Conservation (phyloP, 768 basidiomycete genomes). For the Hydnomerulius pinastri region DNA sequence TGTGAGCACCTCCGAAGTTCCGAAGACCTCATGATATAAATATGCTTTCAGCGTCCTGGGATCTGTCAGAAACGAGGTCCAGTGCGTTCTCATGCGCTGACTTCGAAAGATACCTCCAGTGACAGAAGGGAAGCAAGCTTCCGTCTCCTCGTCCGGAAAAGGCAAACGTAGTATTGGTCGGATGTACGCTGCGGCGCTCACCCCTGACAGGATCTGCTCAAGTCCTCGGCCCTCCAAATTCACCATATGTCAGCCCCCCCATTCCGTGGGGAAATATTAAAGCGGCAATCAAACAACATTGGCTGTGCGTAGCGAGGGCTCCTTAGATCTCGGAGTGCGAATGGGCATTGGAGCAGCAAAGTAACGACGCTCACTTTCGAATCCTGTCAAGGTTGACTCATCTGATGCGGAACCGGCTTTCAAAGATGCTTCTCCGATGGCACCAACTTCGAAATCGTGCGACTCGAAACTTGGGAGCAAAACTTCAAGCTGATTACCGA, state of each 20-base stretch:
- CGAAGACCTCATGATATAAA: background rate
- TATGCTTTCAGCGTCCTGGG: background rate
- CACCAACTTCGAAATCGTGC: too few species aligned
- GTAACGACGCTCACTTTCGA: too few species aligned
- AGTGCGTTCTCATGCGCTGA: background rate
- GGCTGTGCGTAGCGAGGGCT: too few species aligned
- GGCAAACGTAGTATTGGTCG: constrained; percentile 7
- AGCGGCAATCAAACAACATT: background rate
- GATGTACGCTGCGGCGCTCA: background rate
- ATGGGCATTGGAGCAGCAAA: too few species aligned
- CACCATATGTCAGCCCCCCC: background rate
- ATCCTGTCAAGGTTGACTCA: too few species aligned
- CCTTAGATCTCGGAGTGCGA: too few species aligned
- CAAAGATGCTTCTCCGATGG: too few species aligned
- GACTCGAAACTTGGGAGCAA: too few species aligned
- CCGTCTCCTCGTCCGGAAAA: background rate
- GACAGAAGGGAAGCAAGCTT: background rate
- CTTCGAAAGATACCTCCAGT: background rate
- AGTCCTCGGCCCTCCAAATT: background rate
- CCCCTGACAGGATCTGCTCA: background rate
- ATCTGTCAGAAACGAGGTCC: background rate
- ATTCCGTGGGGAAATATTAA: background rate
- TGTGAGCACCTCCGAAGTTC: background rate
- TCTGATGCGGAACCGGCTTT: too few species aligned
- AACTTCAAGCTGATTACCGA: too few species aligned